Evolutionary conservation across 2,329 filamentous ascomycete species (phyloP), one percentile per base, ranked within the genome.

Genomic region (Xylaria polymorpha): DNA sequence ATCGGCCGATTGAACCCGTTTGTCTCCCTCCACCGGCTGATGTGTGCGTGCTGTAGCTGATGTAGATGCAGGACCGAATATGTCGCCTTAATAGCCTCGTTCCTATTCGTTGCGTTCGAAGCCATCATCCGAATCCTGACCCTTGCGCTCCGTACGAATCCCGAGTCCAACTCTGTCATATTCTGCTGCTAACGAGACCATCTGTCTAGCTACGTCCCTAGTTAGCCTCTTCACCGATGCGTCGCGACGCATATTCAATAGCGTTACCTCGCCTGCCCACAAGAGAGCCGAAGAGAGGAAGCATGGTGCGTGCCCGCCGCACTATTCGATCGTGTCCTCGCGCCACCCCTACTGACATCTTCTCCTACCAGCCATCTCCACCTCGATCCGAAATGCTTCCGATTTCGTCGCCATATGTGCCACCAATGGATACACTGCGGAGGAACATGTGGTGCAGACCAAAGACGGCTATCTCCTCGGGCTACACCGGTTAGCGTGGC

Each of bases 361-460:
- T 82, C 84, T 86, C 77, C 84, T 3, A 14, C 48, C 71, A 90
- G 89, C 87, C 46, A 86, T 94, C 65, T 93, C 93, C 46, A 87
- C 83, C n/a, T 89, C 90, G 9, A 90, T 99, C 67, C 91, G 94
- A 65, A 91, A 96, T 77, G 94, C 95, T 4, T 89, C 92, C 69
- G 96, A 98, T 78, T 98, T 99, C 79, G 90, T 94, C 55, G 95
- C 98, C 77, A 87, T 99, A n/a, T 98, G 95, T 81, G 91, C 90
- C 46, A 83, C 97, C 14, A 97, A 91, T 80, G 95, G 94, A 56
- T 98, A 98, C 81, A 92, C 93, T 74, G 93, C 95, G 6, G 96
- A 99, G 80, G 96, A 99, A 81, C 96, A 99, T 79, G 91, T 99
- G 59, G 92, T 97, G 12, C 94, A 97, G 81, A 99, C 96, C 1